A percentile compares a stretch with the other conserved stretches of the same genome.
These are phyloP conservation scores for Ophiostoma tasmaniense DNA, from an alignment of 2,329 filamentous ascomycete genomes.

Conservation along the genomic window DNA sequence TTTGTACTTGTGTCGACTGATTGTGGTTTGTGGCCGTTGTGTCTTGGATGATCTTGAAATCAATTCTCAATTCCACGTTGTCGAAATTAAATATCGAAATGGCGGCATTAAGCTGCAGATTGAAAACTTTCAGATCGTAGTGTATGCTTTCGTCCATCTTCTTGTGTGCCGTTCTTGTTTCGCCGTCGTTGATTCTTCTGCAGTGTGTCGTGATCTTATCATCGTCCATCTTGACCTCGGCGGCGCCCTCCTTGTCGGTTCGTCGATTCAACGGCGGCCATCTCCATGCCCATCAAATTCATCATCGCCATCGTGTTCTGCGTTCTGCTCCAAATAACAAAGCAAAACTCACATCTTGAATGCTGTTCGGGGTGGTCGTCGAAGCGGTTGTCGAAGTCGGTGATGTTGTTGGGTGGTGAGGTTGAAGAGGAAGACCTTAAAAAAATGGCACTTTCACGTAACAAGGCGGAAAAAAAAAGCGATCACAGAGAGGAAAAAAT, in stretches of 20 bases:
- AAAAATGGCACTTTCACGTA: constrained; percentile 14
- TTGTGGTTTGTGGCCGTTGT: background rate
- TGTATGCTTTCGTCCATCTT: too few relatives aligned
- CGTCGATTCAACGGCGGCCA: constrained; percentile 1
- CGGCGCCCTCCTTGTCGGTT: constrained; percentile 2
- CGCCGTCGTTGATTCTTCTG: too few relatives aligned
- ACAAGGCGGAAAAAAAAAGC: constrained; percentile 12
- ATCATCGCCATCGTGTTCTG: constrained; percentile 17
- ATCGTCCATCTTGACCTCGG: background rate
- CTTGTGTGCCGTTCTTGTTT: too few relatives aligned
- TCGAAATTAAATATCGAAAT: background rate
- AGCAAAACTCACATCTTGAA: constrained; percentile 20
- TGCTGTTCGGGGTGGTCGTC: constrained; percentile 18
- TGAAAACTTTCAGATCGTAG: background rate
- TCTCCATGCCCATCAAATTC: constrained; percentile 13
- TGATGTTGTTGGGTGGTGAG: constrained; percentile 12
- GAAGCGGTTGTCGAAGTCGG: constrained; percentile 16
- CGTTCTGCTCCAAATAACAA: constrained; percentile 12
- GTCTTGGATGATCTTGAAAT: background rate
- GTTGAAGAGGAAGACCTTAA: constrained; percentile 5
- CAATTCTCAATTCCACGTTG: background rate
- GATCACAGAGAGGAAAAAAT: constrained; percentile 14
- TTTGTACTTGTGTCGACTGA: background rate
- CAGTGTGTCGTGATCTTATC: background rate
- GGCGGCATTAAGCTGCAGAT: background rate